A percentile compares a stretch with the other conserved stretches of the same genome.
phyloP scores from a whole-genome alignment of 148 eudicot genomes.

The Bassia scoparia region DNA sequence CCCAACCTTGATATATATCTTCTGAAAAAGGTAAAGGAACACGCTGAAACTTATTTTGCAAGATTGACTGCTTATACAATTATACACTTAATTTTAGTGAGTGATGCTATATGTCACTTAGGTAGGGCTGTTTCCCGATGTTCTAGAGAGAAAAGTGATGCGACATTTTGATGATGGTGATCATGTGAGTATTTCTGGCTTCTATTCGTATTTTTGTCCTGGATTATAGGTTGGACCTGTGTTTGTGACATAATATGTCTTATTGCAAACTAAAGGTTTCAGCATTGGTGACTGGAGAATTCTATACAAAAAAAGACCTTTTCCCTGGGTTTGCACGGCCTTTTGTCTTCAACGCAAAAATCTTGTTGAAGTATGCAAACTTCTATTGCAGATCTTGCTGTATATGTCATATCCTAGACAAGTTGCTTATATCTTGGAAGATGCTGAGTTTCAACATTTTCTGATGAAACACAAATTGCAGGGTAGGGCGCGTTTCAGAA shows the following conservation, averaged over 20 bases:
- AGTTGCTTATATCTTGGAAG: background rate
- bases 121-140: constrained; percentile 96
- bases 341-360: constrained; percentile 71
- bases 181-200: constrained; percentile 45
- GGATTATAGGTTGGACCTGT: background rate
- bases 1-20: constrained; percentile 73
- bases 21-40: constrained; percentile 65
- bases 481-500: constrained; percentile 82
- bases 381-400: background rate
- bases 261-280: constrained; percentile 57
- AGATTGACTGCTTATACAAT: background rate
- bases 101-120: constrained; percentile 27
- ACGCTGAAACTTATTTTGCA: background rate
- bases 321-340: constrained; percentile 99
- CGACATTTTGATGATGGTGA: constrained; percentile 86
- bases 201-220: background rate
- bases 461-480: constrained; percentile 19
- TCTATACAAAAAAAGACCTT: constrained; percentile 73
- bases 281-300: constrained; percentile 96
- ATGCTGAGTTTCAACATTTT: background rate
- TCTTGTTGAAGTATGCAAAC: constrained; percentile 61
- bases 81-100: background rate
- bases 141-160: constrained; percentile 72
- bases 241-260: background rate
- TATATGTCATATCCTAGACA: background rate